Base-by-base conservation (phyloP, 495 filamentous ascomycete species). In the Aspergillus avenaceus region DNA sequence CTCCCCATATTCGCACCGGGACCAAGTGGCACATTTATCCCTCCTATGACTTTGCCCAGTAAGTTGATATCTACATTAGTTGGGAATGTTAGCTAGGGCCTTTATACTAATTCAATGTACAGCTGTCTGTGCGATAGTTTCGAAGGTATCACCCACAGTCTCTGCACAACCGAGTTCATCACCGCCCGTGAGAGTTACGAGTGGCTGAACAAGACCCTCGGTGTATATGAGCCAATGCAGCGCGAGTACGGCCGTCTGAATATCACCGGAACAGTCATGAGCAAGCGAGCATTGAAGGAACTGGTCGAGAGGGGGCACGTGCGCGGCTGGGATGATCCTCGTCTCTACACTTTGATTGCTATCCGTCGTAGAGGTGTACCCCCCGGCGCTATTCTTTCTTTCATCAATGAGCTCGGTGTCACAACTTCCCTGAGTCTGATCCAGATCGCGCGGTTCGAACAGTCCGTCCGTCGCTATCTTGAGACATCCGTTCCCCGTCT, bases 21-120 rank as follows among this genome's bases (percentile, higher is more conserved):
- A 67, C 76, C 49, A 78, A 84, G 62, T 96, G 88, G 87, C 81
- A 77, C 57, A 88, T 95, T 38, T 95, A 92, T 56, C 91, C 91
- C 0, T 90, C 91, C 0, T 96, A 96, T 62, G 91, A 95, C 62
- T 92, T 95, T 56, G 87, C 90, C 7, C 88, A 95, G 68, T 87
- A 86, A 52, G 44, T 55, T 29, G 32, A 7, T 23, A 6, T 26
- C n/a, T n/a, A n/a, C n/a, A n/a, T n/a, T n/a, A n/a, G n/a, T n/a
- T n/a, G n/a, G 8, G 8, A 13, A 24, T n/a, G 5, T 21, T 12
- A 19, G 19, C 19, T n/a, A 4, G 19, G 19, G 5, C 3, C n/a
- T 27, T 28, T 11, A 7, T 45, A 26, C 41, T 53, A 54, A 54
- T 45, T 45, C 25, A 16, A 11, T 5, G 45, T 51, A 36, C 9